Evolutionary conservation across 805 yeast genomes (phyloP).

Genomic region (Kluyveromyces siamensis): DNA sequence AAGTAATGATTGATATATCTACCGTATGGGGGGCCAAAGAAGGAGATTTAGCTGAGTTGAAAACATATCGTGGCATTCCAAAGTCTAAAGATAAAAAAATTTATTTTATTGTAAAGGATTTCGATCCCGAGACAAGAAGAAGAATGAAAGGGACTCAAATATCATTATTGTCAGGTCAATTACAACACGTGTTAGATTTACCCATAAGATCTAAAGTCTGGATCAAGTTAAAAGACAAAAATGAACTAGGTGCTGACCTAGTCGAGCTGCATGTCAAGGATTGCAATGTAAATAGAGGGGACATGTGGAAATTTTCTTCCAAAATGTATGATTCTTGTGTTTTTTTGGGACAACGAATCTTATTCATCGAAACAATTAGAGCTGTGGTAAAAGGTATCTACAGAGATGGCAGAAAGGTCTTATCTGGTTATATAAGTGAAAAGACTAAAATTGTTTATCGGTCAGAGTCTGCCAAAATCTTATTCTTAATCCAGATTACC

Average conservation of each 20-base stretch:
- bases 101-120: constrained; percentile 35
- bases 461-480: constrained; percentile 80
- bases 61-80: constrained; percentile 32
- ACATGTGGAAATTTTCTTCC: constrained; percentile 81
- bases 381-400: constrained; percentile 54
- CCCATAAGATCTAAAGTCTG: constrained; percentile 60
- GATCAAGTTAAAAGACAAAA: constrained; percentile 39
- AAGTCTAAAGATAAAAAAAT: constrained; percentile 28
- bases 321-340: constrained; percentile 54
- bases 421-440: constrained; percentile 68
- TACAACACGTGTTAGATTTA: constrained; percentile 52
- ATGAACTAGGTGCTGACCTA: constrained; percentile 62
- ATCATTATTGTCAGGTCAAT: constrained; percentile 50
- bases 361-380: constrained; percentile 54
- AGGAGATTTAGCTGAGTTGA: constrained; percentile 73
- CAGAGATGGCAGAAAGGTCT: constrained; percentile 55
- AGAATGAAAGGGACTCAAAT: constrained; percentile 33
- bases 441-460: constrained; percentile 77
- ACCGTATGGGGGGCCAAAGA: constrained; percentile 52
- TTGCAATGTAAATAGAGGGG: constrained; percentile 74
- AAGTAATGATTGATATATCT: constrained; percentile 53
- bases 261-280: constrained; percentile 79
- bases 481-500: constrained; percentile 80
- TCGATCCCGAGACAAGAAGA: constrained; percentile 22
- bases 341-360: constrained; percentile 53